Conservation (phyloP, 2,329 filamentous ascomycete genomes). For the Akanthomyces muscarius region DNA sequence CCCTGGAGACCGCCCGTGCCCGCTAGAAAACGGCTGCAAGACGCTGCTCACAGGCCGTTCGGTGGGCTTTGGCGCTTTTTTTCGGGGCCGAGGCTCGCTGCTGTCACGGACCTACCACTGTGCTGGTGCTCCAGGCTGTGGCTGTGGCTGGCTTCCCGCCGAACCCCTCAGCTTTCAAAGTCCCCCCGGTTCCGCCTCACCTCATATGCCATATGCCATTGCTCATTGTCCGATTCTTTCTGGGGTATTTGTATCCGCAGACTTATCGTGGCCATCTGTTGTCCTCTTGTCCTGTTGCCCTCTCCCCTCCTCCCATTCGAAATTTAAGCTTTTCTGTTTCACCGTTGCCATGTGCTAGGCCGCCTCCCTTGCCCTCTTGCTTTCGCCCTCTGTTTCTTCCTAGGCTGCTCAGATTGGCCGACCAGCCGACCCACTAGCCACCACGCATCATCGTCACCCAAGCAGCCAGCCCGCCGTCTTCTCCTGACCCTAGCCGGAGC, state of each 20-base stretch:
- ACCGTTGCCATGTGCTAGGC: constrained; percentile 13
- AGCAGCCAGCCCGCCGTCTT: not conserved
- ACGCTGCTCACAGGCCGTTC: not conserved
- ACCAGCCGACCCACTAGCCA: constrained; percentile 13
- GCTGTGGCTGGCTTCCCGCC: no score
- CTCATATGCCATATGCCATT: not conserved
- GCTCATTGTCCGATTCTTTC: not conserved
- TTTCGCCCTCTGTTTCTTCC: constrained; percentile 15
- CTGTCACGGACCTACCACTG: not conserved
- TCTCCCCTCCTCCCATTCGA: not conserved
- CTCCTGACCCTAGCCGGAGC: constrained; percentile 12
- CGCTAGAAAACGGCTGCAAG: not conserved
- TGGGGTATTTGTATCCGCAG: not conserved
- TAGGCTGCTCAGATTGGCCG: constrained; percentile 8
- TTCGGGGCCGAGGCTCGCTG: constrained; percentile 12
- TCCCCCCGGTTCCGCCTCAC: constrained; percentile 13
- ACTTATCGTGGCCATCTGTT: not conserved
- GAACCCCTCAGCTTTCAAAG: not conserved
- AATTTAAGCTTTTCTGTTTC: constrained; percentile 9
- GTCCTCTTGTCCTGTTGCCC: no score
- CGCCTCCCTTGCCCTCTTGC: constrained; percentile 5
- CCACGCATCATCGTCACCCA: constrained; percentile 11
- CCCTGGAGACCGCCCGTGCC: not conserved
- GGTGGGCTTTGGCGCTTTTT: not conserved
- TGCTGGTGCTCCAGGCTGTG: no score